Base-by-base conservation (phyloP, 768 basidiomycete genomes). In the Psilocybe cubensis region DNA sequence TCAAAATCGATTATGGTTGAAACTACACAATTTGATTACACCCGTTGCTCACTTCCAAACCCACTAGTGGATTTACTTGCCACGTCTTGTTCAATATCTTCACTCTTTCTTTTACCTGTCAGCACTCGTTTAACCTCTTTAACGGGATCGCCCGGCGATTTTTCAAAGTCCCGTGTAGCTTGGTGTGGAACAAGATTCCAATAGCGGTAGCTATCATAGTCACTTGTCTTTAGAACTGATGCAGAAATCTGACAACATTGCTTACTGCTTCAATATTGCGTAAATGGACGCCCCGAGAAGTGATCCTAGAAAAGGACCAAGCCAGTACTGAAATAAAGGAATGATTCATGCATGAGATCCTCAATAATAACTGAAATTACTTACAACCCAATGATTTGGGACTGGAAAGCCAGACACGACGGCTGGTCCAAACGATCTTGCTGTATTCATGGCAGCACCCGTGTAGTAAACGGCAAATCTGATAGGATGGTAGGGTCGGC, bases 401-500 rank as follows among this genome's bases (percentile, higher is more conserved):
- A 71, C 64, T 12, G 79, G 76, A 64, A 89, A 89, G 18, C 84
- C 81, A n/a, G 82, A 79, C 33, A 89, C 75, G 2, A 83, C 85
- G 3, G 89, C 85, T 1, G 89, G 88, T 2, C 88, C 88, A 67
- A 89, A 89, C 0, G 88, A 68, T 53, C 88, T 80, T 11, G 88
- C 88, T 4, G 85, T 82, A 63, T 90, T 90, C 82, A 87, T 85
- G 18, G 76, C 76, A 3, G 84, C 87, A 5, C 87, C 86, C 0
- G 87, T 89, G 65, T 83, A 89, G 56, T 74, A 79, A 6, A 84
- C 80, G 0, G 83, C 81, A 61, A 82, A 87, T 14, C 87, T 88
- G 54, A 20, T 20, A 52, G 17, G 45, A 20, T n/a, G 17, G 47
- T 20, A 18, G 20, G 43, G 2, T 47, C 29, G 24, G 54, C 27